These are phyloP conservation scores for Cyathus striatus DNA, from an alignment of 768 basidiomycete species.

Conservation along the genomic window DNA sequence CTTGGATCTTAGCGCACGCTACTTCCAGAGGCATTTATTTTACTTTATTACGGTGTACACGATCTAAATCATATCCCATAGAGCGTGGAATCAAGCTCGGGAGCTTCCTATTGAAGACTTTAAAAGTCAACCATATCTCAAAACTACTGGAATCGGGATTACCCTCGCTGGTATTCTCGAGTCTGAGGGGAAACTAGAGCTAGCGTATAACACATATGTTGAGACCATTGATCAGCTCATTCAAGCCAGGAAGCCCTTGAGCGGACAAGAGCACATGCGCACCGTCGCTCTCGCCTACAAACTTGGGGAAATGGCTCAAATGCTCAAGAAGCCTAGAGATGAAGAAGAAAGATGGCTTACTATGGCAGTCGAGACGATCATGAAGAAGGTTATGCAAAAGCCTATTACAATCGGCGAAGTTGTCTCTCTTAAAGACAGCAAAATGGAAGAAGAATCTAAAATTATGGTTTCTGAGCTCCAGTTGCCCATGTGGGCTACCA, in stretches of 20 bases:
- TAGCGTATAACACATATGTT: constrained; percentile 33
- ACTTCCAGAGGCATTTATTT: constrained; percentile 40
- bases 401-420: not conserved
- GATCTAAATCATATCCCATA: constrained; percentile 14
- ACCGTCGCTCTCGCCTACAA: constrained; percentile 35
- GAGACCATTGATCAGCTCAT: constrained; percentile 29
- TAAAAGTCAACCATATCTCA: constrained; percentile 50
- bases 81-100: constrained; percentile 53
- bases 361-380: constrained; percentile 36
- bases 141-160: constrained; percentile 63
- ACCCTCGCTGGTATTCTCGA: constrained; percentile 55
- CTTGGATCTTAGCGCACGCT: constrained; percentile 41
- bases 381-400: constrained; percentile 26
- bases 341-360: constrained; percentile 40
- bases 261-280: constrained; percentile 27
- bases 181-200: constrained; percentile 23
- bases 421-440: not conserved
- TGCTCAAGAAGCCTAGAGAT: constrained; percentile 20
- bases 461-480: constrained; percentile 45
- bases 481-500: constrained; percentile 56
- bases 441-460: constrained; percentile 8
- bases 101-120: constrained; percentile 33
- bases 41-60: not conserved
- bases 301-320: constrained; percentile 35
- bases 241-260: constrained; percentile 10